Evolutionary conservation across 768 basidiomycete genomes (phyloP).

Genomic region (Leccinum incarnatum): DNA sequence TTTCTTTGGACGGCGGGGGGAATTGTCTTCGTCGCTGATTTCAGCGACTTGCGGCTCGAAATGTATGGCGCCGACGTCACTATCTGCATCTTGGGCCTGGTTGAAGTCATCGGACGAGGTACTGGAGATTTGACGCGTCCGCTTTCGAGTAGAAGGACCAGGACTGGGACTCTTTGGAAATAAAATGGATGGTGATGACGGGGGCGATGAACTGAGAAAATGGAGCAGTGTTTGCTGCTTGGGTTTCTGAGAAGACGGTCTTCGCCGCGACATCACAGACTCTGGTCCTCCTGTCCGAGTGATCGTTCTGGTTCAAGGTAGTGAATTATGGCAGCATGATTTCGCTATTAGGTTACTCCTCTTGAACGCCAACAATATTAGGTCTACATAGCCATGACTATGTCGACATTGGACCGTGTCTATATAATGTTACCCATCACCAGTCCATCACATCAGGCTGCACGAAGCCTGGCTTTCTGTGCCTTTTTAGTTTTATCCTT

Average conservation of each 20-base stretch:
- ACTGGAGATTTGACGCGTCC: conserved; percentile 10
- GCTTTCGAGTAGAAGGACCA: conserved; percentile 14
- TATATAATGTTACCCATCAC: not conserved
- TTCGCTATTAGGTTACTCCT: not conserved
- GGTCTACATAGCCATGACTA: not conserved
- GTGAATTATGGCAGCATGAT: not conserved
- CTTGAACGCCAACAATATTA: not conserved
- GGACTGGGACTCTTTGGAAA: conserved; percentile 2
- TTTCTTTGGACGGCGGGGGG: conserved; percentile 26
- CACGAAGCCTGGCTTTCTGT: conserved; percentile 57
- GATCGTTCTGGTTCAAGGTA: not conserved
- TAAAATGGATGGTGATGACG: conserved; percentile 15
- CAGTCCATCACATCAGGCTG: conserved; percentile 42
- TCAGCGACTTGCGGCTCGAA: conserved; percentile 39
- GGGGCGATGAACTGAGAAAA: conserved; percentile 32
- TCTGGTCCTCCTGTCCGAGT: no score
- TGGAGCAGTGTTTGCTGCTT: conserved; percentile 46
- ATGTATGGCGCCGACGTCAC: conserved; percentile 50
- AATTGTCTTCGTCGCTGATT: conserved; percentile 25
- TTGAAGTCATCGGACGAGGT: conserved; percentile 15
- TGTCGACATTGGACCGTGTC: not conserved
- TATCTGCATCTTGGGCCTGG: conserved; percentile 32
- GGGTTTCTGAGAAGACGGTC: conserved; percentile 26
- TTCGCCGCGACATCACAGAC: conserved; percentile 5
- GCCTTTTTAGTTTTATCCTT: conserved; percentile 72